phyloP scores from a whole-genome alignment of 345 rosid species.

The Populus deltoides region DNA sequence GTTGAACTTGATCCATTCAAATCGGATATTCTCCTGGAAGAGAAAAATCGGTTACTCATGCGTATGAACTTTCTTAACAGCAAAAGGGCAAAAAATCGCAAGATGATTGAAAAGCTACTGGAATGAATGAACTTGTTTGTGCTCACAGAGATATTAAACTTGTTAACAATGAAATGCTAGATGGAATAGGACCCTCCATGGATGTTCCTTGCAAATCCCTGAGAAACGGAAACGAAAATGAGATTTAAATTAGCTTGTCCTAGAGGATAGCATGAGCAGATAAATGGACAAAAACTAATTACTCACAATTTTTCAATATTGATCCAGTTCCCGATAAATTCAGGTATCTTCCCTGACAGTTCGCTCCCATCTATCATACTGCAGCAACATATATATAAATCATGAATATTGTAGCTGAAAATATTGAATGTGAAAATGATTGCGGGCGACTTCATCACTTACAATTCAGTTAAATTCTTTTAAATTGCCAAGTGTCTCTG shows the following conservation, averaged over 20 bases:
- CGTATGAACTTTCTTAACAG: not conserved
- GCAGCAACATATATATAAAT: constrained; percentile 3
- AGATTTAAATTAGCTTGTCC: not conserved
- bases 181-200: constrained; percentile 82
- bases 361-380: constrained; percentile 76
- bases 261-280: not conserved
- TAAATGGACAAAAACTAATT: not conserved
- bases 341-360: constrained; percentile 76
- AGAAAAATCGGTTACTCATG: not conserved
- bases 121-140: not conserved
- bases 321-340: constrained; percentile 80
- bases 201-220: constrained; percentile 82
- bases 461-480: constrained; percentile 67
- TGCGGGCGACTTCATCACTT: constrained; percentile 30
- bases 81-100: not conserved
- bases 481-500: constrained; percentile 56
- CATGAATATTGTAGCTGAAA: not conserved
- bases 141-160: constrained; percentile 59
- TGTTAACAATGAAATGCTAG: constrained; percentile 47
- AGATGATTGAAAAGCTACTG: not conserved
- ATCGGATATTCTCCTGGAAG: constrained; percentile 63
- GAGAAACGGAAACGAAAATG: not conserved
- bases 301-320: constrained; percentile 53
- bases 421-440: not conserved
- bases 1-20: constrained; percentile 45